Conservation (phyloP, 371 early-diverging fungal species). For the Dentiscutata heterogama region DNA sequence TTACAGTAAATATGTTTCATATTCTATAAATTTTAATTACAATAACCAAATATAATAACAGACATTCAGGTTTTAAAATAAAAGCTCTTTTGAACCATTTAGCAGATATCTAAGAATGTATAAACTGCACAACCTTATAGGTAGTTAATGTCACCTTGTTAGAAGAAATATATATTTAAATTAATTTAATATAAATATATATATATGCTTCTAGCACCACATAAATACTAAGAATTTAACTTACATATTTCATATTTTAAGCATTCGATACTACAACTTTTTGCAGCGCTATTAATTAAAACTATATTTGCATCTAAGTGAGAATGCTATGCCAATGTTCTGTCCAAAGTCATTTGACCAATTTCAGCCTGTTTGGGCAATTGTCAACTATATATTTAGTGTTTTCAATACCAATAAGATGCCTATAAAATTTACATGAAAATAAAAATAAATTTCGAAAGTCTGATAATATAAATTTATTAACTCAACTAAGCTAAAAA, state of each 20-base stretch:
- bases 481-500: too few species aligned
- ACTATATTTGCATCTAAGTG: conserved; percentile 94
- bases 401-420: conserved; percentile 96
- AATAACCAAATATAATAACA: neutral
- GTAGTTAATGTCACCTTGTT: conserved; percentile 94
- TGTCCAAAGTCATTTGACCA: conserved; percentile 97
- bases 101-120: conserved; percentile 98
- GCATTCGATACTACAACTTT: conserved; percentile 97
- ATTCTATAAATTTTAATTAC: neutral
- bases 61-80: conserved; percentile 95
- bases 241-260: conserved; percentile 91
- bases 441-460: neutral
- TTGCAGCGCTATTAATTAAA: conserved; percentile 93
- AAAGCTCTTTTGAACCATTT: conserved; percentile 97
- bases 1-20: conserved; percentile 63
- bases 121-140: conserved; percentile 94
- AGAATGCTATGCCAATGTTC: conserved; percentile 95
- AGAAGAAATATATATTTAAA: conserved; percentile 39
- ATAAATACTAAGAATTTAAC: conserved; percentile 41
- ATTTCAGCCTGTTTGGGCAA: conserved; percentile 98
- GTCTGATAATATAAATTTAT: neutral
- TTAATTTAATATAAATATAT: conserved; percentile 38
- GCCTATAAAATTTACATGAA: conserved; percentile 64
- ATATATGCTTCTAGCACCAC: too few species aligned
- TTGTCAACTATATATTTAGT: conserved; percentile 94